phyloP scores from a whole-genome alignment of 148 eudicot genomes.

The Diospyros kaki region DNA sequence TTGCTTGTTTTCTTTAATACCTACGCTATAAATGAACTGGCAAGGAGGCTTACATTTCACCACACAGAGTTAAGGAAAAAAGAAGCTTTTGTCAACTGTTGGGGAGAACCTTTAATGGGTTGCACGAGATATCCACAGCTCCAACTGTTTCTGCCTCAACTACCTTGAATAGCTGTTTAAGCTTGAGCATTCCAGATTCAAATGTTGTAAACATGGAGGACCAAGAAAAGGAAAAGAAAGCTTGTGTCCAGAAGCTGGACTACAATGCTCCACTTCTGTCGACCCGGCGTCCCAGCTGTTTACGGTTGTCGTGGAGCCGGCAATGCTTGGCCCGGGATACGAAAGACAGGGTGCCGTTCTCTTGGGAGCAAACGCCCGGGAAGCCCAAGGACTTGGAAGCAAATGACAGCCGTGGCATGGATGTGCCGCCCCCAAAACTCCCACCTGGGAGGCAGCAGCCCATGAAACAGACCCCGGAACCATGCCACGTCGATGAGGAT shows the following conservation, averaged over 20 bases:
- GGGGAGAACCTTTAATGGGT: constrained; percentile 9
- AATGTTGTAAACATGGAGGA: constrained; percentile 20
- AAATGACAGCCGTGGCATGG: neutral
- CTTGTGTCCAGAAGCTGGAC: constrained; percentile 38
- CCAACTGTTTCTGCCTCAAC: constrained; percentile 22
- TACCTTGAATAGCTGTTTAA: neutral
- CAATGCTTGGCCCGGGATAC: constrained; percentile 18
- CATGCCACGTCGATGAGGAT: constrained; percentile 6
- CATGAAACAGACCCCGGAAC: neutral
- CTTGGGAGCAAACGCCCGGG: constrained; percentile 77
- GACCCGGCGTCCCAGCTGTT: constrained; percentile 34
- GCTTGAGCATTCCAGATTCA: neutral
- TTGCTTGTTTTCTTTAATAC: too few species aligned
- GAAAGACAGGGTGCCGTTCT: constrained; percentile 52
- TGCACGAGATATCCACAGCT: constrained; percentile 23
- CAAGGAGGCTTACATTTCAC: too few species aligned
- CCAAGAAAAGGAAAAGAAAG: constrained; percentile 10
- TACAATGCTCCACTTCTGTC: constrained; percentile 59
- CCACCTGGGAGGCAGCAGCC: constrained; percentile 41
- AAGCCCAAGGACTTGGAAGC: constrained; percentile 40
- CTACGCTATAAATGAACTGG: too few species aligned
- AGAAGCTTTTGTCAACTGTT: neutral
- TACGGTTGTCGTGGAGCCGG: neutral
- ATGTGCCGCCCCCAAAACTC: constrained; percentile 51
- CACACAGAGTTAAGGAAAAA: too few species aligned